These are phyloP conservation scores for Solanum lignicaule DNA, from an alignment of 257 asterid genomes.

Conservation along the genomic window DNA sequence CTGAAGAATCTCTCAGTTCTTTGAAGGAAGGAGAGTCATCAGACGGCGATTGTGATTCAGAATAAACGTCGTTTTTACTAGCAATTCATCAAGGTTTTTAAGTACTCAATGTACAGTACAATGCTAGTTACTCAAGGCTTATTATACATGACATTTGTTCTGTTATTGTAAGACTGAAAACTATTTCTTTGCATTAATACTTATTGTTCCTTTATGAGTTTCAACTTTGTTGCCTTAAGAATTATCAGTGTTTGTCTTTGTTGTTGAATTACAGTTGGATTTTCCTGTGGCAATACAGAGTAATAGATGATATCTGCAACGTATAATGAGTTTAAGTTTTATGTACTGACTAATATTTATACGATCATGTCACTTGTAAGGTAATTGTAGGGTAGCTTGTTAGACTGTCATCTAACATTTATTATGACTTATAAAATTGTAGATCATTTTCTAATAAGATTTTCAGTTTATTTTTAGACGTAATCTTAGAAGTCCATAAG, in stretches of 20 bases:
- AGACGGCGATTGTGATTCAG: neutral
- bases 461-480: neutral
- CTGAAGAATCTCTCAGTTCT: slow-evolving; percentile 6
- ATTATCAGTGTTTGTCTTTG: neutral
- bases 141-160: neutral
- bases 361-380: neutral
- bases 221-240: neutral
- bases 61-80: neutral
- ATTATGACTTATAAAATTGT: fast-evolving
- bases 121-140: neutral
- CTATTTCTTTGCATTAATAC: neutral
- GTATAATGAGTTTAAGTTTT: neutral
- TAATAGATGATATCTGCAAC: neutral
- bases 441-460: neutral
- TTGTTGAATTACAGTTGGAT: neutral
- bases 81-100: neutral
- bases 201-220: neutral
- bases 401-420: neutral
- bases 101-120: neutral
- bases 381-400: neutral
- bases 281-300: neutral
- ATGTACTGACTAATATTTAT: neutral
- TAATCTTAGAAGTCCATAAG: neutral
- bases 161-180: neutral
- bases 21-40: slow-evolving; percentile 8